Evolutionary conservation across 225 moss, liverwort and hornwort genomes (phyloP).

Genomic region (Polytrichum commune): DNA sequence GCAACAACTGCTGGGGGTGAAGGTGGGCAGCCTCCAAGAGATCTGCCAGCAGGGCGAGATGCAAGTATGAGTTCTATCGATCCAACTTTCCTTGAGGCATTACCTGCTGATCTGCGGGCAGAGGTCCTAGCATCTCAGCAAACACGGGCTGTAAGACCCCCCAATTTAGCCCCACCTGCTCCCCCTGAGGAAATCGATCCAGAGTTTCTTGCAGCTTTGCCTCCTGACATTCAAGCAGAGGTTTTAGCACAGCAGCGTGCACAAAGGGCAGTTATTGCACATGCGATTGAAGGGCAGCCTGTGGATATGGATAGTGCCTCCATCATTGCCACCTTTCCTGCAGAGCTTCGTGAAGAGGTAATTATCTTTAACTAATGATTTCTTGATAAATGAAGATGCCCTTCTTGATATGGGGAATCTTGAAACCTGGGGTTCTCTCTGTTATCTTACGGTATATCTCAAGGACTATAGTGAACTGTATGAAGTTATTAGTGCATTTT

Average conservation of each 20-base stretch:
- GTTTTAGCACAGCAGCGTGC: slow-evolving; percentile 92
- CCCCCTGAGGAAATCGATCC: slow-evolving; percentile 91
- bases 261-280: slow-evolving; percentile 71
- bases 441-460: too few species aligned
- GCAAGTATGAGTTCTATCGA: slow-evolving; percentile 65
- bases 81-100: slow-evolving; percentile 96
- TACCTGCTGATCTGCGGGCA: slow-evolving; percentile 90
- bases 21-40: slow-evolving; percentile 25
- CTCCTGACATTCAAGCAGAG: slow-evolving; percentile 95
- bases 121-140: slow-evolving; percentile 94
- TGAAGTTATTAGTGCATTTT: too few species aligned
- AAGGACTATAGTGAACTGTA: too few species aligned
- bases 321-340: slow-evolving; percentile 94
- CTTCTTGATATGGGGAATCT: neutral
- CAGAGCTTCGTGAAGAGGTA: slow-evolving; percentile 97
- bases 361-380: neutral
- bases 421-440: too few species aligned
- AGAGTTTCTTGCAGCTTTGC: slow-evolving; percentile 90
- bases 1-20: slow-evolving; percentile 32
- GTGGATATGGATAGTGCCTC: slow-evolving; percentile 99
- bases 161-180: slow-evolving; percentile 62
- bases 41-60: slow-evolving; percentile 28
- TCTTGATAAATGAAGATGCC: neutral
- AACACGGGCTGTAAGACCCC: slow-evolving; percentile 58
- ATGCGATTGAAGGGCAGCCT: slow-evolving; percentile 80